A percentile compares a stretch with the other conserved stretches of the same genome.
Conservation (phyloP, 495 filamentous ascomycete genomes). For the Aspergillus kassunensis region DNA sequence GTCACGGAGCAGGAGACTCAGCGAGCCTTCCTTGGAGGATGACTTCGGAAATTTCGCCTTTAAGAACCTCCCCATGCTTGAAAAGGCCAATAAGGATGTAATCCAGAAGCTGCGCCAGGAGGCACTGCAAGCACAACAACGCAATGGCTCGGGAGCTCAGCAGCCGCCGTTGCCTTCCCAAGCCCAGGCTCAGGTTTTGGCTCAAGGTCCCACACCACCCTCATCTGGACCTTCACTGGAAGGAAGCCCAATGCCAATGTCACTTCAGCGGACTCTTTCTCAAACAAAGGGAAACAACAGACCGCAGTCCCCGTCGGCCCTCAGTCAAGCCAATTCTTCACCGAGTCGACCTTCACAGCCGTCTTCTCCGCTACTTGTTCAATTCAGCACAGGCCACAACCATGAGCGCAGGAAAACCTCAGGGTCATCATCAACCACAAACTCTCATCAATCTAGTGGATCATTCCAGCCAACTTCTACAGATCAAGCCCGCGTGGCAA, state of each 20-base stretch:
- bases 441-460: slow-evolving; percentile 71
- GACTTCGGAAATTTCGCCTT: slow-evolving; percentile 96
- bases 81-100: slow-evolving; percentile 98
- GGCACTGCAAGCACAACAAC: slow-evolving; percentile 64
- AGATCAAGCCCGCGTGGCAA: slow-evolving; percentile 45
- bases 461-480: slow-evolving; percentile 72
- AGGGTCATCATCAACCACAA: slow-evolving; percentile 74
- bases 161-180: slow-evolving; percentile 1
- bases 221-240: slow-evolving; percentile 66
- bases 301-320: slow-evolving; percentile 77
- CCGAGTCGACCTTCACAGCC: slow-evolving; percentile 87
- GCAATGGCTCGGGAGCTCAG: slow-evolving; percentile 16
- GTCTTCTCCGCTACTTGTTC: slow-evolving; percentile 88
- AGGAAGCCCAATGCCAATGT: slow-evolving; percentile 78
- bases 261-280: slow-evolving; percentile 79
- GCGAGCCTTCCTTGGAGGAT: slow-evolving; percentile 82
- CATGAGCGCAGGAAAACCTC: slow-evolving; percentile 75
- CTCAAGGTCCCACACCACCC: slow-evolving; percentile 26
- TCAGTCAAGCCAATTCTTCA: slow-evolving; percentile 77
- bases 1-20: slow-evolving; percentile 77
- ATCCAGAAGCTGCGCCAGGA: slow-evolving; percentile 93
- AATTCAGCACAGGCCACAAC: slow-evolving; percentile 79
- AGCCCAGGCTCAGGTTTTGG: not conserved
- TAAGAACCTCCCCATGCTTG: slow-evolving; percentile 93
- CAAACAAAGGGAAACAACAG: slow-evolving; percentile 69